Percentiles rank a stretch among this genome's conserved stretches.
Evolutionary conservation across 371 early-diverging fungal species (phyloP).

Genomic region (Mortierella polycephala): DNA sequence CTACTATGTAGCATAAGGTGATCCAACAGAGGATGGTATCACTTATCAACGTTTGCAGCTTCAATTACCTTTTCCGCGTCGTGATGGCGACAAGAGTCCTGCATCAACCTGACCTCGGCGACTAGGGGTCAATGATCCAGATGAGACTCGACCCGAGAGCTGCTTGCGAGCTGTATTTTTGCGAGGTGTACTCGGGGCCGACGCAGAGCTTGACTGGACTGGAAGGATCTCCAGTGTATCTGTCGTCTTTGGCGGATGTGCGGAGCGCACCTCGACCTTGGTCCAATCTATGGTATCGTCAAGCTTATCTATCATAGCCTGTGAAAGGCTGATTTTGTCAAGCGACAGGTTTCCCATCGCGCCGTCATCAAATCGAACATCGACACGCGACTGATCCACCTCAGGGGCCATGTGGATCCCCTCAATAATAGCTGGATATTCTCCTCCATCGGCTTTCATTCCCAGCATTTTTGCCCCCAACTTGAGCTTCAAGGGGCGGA

Average conservation of each 20-base stretch:
- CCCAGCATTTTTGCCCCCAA: constrained; percentile 35
- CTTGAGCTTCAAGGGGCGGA: constrained; percentile 43
- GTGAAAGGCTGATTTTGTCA: constrained; percentile 16
- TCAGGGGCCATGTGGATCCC: constrained; percentile 22
- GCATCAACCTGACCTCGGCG: constrained; percentile 22
- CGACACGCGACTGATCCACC: constrained; percentile 21
- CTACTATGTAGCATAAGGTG: not conserved
- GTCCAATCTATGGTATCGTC: constrained; percentile 36
- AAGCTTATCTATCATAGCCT: constrained; percentile 23
- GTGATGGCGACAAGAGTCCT: not conserved
- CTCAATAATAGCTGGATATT: constrained; percentile 22
- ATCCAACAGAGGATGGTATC: too few species aligned
- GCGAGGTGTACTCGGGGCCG: constrained; percentile 20
- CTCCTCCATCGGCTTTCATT: constrained; percentile 8
- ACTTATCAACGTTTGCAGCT: too few species aligned
- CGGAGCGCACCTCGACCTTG: not conserved
- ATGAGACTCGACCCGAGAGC: not conserved
- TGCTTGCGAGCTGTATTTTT: not conserved
- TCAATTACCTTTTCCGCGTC: constrained; percentile 18
- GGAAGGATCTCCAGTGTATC: constrained; percentile 3
- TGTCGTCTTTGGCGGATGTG: not conserved
- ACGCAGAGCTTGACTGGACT: constrained; percentile 5
- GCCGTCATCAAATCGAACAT: constrained; percentile 34
- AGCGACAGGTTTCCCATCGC: constrained; percentile 22
- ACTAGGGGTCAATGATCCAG: constrained; percentile 18